Evolutionary conservation across 2,329 filamentous ascomycete species (phyloP).

Genomic region (Penicillium hordei): DNA sequence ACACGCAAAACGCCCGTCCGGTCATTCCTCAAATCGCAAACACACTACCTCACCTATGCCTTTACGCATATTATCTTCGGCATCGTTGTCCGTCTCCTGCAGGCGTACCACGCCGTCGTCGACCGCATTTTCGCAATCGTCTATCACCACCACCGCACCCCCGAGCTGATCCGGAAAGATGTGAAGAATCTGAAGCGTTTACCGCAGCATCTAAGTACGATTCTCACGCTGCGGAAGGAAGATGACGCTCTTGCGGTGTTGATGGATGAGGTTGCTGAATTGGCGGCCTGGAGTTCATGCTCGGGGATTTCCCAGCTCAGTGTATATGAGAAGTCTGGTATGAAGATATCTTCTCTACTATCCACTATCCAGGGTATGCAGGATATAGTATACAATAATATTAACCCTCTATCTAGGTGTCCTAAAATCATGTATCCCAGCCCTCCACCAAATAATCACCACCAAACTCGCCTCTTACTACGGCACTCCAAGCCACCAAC

Average conservation of each 20-base stretch:
- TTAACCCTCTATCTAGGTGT: conserved; percentile 58
- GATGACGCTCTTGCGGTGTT: conserved; percentile 77
- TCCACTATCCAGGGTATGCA: background rate
- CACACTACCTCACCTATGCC: conserved; percentile 47
- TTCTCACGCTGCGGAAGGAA: conserved; percentile 69
- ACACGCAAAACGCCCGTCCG: conserved; percentile 43
- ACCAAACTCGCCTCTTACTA: conserved; percentile 86
- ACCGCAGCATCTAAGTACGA: conserved; percentile 83
- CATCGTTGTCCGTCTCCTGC: conserved; percentile 78
- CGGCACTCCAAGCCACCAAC: conserved; percentile 64
- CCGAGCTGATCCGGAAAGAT: conserved; percentile 86
- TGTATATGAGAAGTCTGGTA: conserved; percentile 89
- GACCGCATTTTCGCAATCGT: conserved; percentile 78
- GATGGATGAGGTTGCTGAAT: conserved; percentile 86
- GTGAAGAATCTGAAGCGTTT: conserved; percentile 71
- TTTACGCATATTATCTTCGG: conserved; percentile 75
- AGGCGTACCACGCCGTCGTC: conserved; percentile 73
- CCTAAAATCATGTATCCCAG: conserved; percentile 84
- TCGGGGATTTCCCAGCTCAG: conserved; percentile 85
- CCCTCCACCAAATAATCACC: conserved; percentile 75
- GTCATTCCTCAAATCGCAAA: conserved; percentile 45
- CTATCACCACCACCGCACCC: conserved; percentile 94
- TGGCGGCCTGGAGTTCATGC: conserved; percentile 89
- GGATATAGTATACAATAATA: background rate
- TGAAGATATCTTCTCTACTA: background rate